A percentile compares a stretch with the other conserved stretches of the same genome.
Evolutionary conservation across 345 rosid genomes (phyloP).

Genomic region (Citrus cavaleriei): DNA sequence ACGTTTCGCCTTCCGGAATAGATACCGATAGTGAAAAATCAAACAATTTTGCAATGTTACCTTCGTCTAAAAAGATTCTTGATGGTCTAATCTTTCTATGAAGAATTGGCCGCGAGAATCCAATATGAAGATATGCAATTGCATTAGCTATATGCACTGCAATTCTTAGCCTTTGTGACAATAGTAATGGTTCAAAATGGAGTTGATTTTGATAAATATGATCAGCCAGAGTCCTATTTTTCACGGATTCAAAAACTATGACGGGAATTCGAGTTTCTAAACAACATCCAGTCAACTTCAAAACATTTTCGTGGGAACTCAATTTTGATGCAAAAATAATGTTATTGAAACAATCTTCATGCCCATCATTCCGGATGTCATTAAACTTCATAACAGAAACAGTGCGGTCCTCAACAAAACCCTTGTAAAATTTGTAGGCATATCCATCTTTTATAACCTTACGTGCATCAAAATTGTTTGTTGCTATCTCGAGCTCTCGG

Average conservation of each 20-base stretch:
- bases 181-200: background rate
- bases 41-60: background rate
- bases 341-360: background rate
- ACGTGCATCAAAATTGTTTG: background rate
- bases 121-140: background rate
- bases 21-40: background rate
- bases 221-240: background rate
- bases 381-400: background rate
- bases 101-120: background rate
- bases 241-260: constrained; percentile 2
- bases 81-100: background rate
- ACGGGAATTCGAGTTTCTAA: background rate
- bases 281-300: constrained; percentile 4
- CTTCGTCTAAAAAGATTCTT: background rate
- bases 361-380: background rate
- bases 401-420: background rate
- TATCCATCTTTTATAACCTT: background rate
- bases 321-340: background rate
- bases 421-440: background rate
- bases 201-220: background rate
- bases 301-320: constrained; percentile 1
- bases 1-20: background rate
- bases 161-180: constrained; percentile 15
- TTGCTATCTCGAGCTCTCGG: background rate
- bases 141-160: background rate